Percentiles rank a stretch among this genome's conserved stretches.
phyloP scores from a whole-genome alignment of 441 rosid species.

The Aquilaria agallochum region DNA sequence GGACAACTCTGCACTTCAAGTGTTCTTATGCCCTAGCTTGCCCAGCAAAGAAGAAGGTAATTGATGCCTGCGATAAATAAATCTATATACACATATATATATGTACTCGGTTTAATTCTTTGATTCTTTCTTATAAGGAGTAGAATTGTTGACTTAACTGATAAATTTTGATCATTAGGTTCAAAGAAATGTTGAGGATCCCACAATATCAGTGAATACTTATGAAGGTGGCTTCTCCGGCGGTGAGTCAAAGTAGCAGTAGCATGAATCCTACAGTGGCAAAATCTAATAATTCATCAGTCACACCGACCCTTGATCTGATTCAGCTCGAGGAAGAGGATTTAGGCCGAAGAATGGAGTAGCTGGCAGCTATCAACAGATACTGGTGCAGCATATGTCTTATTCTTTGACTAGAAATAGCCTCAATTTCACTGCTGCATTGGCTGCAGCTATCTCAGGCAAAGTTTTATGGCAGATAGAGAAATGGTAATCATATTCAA shows the following conservation, averaged over 20 bases:
- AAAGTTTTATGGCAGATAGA: slow-evolving; percentile 40
- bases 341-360: slow-evolving; percentile 9
- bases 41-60: slow-evolving; percentile 94
- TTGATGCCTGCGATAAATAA: no score
- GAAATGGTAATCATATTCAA: slow-evolving; percentile 19
- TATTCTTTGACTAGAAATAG: slow-evolving; percentile 68
- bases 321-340: slow-evolving; percentile 19
- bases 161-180: slow-evolving; percentile 37
- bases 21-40: slow-evolving; percentile 94
- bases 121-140: not conserved
- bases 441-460: slow-evolving; percentile 85
- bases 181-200: slow-evolving; percentile 83
- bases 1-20: slow-evolving; percentile 36
- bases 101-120: not conserved
- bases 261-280: slow-evolving; percentile 15
- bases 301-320: slow-evolving; percentile 37
- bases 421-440: slow-evolving; percentile 72
- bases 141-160: not conserved
- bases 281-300: slow-evolving; percentile 16
- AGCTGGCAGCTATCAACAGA: slow-evolving; percentile 25
- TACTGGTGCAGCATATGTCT: slow-evolving; percentile 77
- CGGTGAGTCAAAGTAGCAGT: slow-evolving; percentile 14
- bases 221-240: slow-evolving; percentile 45
- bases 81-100: no score
- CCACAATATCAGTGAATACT: slow-evolving; percentile 66